phyloP scores from a whole-genome alignment of 202 grass and related monocot genomes.

The Zizania palustris region DNA sequence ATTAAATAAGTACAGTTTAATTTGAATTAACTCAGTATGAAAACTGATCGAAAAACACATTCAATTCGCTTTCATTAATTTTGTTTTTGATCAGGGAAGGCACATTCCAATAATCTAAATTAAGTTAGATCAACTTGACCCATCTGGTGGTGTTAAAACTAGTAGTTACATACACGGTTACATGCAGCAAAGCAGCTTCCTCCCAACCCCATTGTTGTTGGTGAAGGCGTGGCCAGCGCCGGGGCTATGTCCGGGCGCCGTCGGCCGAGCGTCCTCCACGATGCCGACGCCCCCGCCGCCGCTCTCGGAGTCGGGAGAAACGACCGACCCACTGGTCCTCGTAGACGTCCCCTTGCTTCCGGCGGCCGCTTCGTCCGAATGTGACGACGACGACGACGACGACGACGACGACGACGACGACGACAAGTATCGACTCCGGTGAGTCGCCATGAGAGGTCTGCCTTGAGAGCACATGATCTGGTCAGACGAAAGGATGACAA shows the following conservation, averaged over 20 bases:
- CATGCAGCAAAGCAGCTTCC: conserved; percentile 44
- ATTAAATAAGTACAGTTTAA: too few relatives aligned
- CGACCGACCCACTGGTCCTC: conserved; percentile 5
- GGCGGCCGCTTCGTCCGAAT: conserved; percentile 1
- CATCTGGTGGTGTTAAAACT: not conserved
- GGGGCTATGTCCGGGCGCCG: conserved; percentile 58
- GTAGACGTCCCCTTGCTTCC: not conserved
- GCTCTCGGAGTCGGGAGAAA: not conserved
- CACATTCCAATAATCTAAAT: too few relatives aligned
- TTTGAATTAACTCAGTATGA: too few relatives aligned
- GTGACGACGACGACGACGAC: not conserved
- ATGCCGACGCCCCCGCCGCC: not conserved
- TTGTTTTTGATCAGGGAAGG: too few relatives aligned
- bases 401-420: conserved; percentile 10
- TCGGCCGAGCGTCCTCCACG: conserved; percentile 48
- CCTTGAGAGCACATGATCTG: conserved; percentile 11
- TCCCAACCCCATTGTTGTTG: conserved; percentile 35
- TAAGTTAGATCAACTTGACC: not conserved
- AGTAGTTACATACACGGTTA: not conserved
- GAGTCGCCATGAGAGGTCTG: conserved; percentile 17
- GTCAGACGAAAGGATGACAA: conserved; percentile 35
- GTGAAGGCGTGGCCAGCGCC: conserved; percentile 56
- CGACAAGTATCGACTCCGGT: conserved; percentile 13
- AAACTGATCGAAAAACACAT: too few relatives aligned
- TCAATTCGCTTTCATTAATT: too few relatives aligned